phyloP scores from a whole-genome alignment of 768 basidiomycete species.

The Tubosaeta sp. region DNA sequence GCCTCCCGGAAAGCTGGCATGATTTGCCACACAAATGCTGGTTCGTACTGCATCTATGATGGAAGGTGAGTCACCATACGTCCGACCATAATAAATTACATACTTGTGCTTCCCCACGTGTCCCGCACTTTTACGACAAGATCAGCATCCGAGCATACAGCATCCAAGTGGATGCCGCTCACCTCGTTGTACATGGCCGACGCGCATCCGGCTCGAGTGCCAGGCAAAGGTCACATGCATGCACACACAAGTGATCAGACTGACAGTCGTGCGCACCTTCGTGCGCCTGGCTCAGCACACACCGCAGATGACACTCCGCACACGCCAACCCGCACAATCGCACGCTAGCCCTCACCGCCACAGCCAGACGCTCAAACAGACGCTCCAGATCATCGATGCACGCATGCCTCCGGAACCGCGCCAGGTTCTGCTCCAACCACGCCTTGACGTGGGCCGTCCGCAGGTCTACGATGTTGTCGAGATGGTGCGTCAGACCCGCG shows the following conservation, averaged over 20 bases:
- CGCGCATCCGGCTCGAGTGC: too few species aligned
- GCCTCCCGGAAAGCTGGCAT: too few species aligned
- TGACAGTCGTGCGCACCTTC: too few species aligned
- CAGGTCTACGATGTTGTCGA: constrained; percentile 37
- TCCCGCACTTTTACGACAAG: too few species aligned
- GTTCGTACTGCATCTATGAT: too few species aligned
- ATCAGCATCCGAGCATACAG: too few species aligned
- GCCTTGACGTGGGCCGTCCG: constrained; percentile 42
- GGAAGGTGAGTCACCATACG: too few species aligned
- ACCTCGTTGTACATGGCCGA: too few species aligned
- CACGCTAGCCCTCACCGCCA: constrained; percentile 43
- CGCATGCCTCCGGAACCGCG: constrained; percentile 37
- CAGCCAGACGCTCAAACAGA: constrained; percentile 36
- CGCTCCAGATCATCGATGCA: constrained; percentile 30
- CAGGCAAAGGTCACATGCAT: too few species aligned
- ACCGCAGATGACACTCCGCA: constrained; percentile 43
- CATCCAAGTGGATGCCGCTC: too few species aligned
- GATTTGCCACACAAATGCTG: too few species aligned
- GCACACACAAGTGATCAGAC: too few species aligned
- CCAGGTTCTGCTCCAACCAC: constrained; percentile 46
- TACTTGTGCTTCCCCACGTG: constrained; percentile 42
- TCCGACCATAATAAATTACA: constrained; percentile 5
- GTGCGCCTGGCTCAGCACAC: constrained; percentile 45
- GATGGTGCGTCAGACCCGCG: constrained; percentile 32
- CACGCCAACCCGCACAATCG: constrained; percentile 51